Base-by-base conservation (phyloP, 257 asterid genomes). In the Nicotiana otophora region DNA sequence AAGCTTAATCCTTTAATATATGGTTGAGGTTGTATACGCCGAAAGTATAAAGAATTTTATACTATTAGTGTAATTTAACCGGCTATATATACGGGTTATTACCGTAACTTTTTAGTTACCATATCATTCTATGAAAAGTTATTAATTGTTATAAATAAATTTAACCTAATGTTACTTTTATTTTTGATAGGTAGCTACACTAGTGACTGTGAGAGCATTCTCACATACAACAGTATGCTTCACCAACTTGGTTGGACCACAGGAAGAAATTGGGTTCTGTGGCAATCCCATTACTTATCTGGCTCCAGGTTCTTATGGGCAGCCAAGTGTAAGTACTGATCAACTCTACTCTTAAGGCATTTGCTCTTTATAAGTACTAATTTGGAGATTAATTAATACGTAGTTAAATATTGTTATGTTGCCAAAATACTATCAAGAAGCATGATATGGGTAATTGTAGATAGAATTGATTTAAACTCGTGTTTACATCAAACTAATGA, bases 231-330 rank as follows among this genome's bases (percentile, higher is more conserved):
- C 84, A 70, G 10, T 82, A 61, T 82, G 84, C 17, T 82, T 82
- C 81, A 17, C 53, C 31, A 82, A 82, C 12, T n/a, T 82, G 61
- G 84, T 82, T 70, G 84, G 84, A 36, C 84, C 81, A 30, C 65
- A 82, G 11, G 84, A 82, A 39, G 84, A 82, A 72, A 70, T 82
- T 78, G 68, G 84, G 4, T 55, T 82, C 12, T 69, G 70, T 82
- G 84, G 81, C 5, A 1, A 68, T 7, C 84, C 84, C 51, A 58
- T 82, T 14, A 42, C 72, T 58, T 82, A 54, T 70, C 42, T 82
- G 60, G 84, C 81, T 57, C 81, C 84, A 12, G 20, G 70, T 57
- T 8, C 67, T 58, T 70, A 82, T 72, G 84, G 84, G 15, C 81
- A 57, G 15, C 81, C 84, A 60, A 60, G 48, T 82, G 84, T 82